Evolutionary conservation across 1,284 basidiomycete genomes (phyloP), one percentile per base, ranked within the genome.

Genomic region (Rhodotorula sp.): DNA sequence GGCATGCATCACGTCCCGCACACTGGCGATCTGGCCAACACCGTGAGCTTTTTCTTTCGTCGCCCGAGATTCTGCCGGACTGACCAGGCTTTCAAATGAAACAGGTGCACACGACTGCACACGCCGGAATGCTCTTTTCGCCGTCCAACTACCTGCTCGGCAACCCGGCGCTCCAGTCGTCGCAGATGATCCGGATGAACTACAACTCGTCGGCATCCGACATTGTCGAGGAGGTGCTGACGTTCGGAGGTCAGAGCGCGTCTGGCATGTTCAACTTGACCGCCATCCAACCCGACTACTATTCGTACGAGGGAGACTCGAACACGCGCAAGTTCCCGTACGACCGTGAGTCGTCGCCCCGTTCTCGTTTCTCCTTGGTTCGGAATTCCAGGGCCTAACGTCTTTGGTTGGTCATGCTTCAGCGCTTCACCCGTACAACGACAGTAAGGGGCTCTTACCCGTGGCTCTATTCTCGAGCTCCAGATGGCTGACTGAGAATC

Each of bases 251-350:
- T 5, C 10, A 77, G 26, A 31, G 57, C 7, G 70, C 76, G 7
- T 52, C 52, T 5, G 80, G 79, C 5, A n/a, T 62, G 16, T 64
- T 77, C 66, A 73, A 80, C 64, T 58, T 80, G 6, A 67, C 73
- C 0, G 67, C 64, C 3, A 14, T 61, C 4, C 39, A 62, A 34
- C 51, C 64, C 12, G 48, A 74, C 62, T 69, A 63, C 58, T 71
- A 67, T 54, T 34, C 20, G 18, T 67, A 61, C 59, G 29, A 56
- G 39, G 65, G 52, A 21, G 80, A 80, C 68, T 68, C 76, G 8
- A 76, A 78, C 48, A 73, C 77, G 21, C 72, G 79, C 52, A 80
- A 80, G 70, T 79, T 79, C 76, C 80, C 80, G 1, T 80, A 80
- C 68, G 78, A 79, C 62, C 79, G 34, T 43, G 23, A 75, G 43